phyloP scores from a whole-genome alignment of 192 early-diverging fungal species.

The Coemansia aciculifera region DNA sequence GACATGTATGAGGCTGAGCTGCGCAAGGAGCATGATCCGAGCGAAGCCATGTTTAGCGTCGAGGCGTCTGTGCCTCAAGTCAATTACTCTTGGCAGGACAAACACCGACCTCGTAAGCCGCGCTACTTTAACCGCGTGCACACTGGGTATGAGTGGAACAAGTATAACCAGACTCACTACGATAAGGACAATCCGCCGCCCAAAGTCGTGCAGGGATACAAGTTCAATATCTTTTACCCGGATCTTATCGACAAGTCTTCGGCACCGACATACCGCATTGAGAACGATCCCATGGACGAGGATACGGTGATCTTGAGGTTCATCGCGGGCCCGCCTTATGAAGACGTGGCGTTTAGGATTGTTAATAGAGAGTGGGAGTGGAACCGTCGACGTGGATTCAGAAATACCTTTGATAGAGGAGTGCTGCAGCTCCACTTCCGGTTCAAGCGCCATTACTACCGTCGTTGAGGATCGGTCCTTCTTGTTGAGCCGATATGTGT shows the following conservation, averaged over 20 bases:
- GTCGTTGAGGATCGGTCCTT: slow-evolving; percentile 51
- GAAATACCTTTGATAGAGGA: slow-evolving; percentile 76
- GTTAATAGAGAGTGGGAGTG: slow-evolving; percentile 97
- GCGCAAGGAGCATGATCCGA: slow-evolving; percentile 71
- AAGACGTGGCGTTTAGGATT: slow-evolving; percentile 96
- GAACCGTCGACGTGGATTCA: slow-evolving; percentile 84
- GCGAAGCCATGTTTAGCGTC: slow-evolving; percentile 79
- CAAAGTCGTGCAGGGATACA: slow-evolving; percentile 96
- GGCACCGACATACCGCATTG: slow-evolving; percentile 88
- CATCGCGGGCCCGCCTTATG: slow-evolving; percentile 93
- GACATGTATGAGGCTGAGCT: slow-evolving; percentile 72
- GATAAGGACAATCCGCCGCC: slow-evolving; percentile 97
- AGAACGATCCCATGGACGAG: slow-evolving; percentile 62
- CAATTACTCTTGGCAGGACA: slow-evolving; percentile 86
- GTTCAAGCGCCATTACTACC: slow-evolving; percentile 80
- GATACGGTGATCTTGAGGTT: slow-evolving; percentile 91
- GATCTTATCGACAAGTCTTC: slow-evolving; percentile 91
- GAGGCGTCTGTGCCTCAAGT: slow-evolving; percentile 62
- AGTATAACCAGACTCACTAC: slow-evolving; percentile 99
- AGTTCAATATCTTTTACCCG: slow-evolving; percentile 98
- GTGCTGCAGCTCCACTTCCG: slow-evolving; percentile 80
- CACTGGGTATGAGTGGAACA: slow-evolving; percentile 99
- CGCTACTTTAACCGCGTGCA: slow-evolving; percentile 96
- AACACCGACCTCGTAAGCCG: slow-evolving; percentile 93
- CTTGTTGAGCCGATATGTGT: not conserved